These are phyloP conservation scores for Gymnopilus junonius DNA, from an alignment of 768 basidiomycete species.

Conservation along the genomic window DNA sequence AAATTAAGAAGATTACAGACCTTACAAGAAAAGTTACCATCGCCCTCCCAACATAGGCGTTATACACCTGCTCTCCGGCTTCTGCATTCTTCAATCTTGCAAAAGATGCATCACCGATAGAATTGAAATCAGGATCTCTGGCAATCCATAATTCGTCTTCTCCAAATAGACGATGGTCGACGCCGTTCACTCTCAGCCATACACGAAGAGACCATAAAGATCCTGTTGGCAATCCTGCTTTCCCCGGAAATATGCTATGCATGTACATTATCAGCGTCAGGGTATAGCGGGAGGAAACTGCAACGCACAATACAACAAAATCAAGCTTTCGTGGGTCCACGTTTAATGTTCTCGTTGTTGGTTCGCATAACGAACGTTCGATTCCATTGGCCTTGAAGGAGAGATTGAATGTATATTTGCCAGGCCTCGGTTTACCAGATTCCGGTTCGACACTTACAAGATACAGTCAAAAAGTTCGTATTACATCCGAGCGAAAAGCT, in stretches of 20 bases:
- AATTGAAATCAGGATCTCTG: conserved; percentile 65
- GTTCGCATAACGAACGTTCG: conserved; percentile 56
- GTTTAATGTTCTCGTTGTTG: conserved; percentile 47
- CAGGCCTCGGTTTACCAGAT: conserved; percentile 41
- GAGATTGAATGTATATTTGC: conserved; percentile 57
- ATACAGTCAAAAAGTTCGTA: background rate
- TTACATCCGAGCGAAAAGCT: conserved; percentile 23
- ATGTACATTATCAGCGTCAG: background rate
- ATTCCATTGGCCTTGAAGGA: conserved; percentile 58
- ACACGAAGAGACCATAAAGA: conserved; percentile 62
- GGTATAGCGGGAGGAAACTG: background rate
- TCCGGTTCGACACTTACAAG: conserved; percentile 45
- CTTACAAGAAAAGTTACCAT: conserved; percentile 58
- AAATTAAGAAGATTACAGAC: conserved; percentile 32
- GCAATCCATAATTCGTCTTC: conserved; percentile 71
- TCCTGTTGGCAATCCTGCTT: conserved; percentile 54
- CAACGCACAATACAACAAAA: conserved; percentile 64
- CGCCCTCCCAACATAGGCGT: conserved; percentile 58
- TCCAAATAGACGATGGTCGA: conserved; percentile 67
- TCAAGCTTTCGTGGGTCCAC: conserved; percentile 60
- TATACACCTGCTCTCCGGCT: conserved; percentile 54
- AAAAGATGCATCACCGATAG: conserved; percentile 60
- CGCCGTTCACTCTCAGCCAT: conserved; percentile 61
- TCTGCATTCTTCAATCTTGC: conserved; percentile 49
- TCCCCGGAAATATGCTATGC: conserved; percentile 62